These are phyloP conservation scores for Monosporascus ibericus DNA, from an alignment of 2,329 filamentous ascomycete genomes.

Conservation along the genomic window DNA sequence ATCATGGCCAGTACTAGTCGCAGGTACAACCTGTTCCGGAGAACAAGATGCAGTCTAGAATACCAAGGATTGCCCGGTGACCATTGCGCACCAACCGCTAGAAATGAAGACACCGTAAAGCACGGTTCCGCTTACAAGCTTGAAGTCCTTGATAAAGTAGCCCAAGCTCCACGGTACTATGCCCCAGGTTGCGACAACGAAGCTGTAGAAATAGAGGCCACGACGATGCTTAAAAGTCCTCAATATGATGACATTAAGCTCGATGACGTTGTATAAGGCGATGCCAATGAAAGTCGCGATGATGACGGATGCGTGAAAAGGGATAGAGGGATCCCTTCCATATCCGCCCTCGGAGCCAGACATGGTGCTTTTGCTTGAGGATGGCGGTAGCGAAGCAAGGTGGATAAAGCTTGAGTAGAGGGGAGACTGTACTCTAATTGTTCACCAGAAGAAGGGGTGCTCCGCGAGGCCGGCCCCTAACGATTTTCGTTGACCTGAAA, in stretches of 20 bases:
- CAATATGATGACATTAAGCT: conserved; percentile 32
- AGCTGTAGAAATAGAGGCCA: conserved; percentile 37
- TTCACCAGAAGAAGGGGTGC: too few species aligned
- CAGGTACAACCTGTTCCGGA: conserved; percentile 40
- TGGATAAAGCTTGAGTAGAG: too few species aligned
- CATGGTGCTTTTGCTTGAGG: too few species aligned
- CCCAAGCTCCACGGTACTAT: conserved; percentile 10
- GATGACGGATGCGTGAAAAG: background rate
- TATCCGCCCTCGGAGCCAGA: too few species aligned
- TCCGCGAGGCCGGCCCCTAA: too few species aligned
- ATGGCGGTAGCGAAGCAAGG: too few species aligned
- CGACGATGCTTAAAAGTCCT: conserved; percentile 31
- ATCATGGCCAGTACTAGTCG: conserved; percentile 49
- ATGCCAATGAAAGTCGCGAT: conserved; percentile 16
- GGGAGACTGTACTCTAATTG: too few species aligned
- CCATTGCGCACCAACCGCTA: conserved; percentile 52
- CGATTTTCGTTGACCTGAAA: too few species aligned
- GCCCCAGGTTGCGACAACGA: conserved; percentile 25
- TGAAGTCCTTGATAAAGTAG: conserved; percentile 11
- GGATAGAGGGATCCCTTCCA: too few species aligned
- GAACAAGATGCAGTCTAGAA: conserved; percentile 54
- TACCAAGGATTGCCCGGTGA: conserved; percentile 53
- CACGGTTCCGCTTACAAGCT: conserved; percentile 5
- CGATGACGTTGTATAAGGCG: conserved; percentile 33
- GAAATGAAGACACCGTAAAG: conserved; percentile 15